Evolutionary conservation across 2,329 filamentous ascomycete genomes (phyloP), one percentile per base, ranked within the genome.

Genomic region (Fusarium heterosporum): DNA sequence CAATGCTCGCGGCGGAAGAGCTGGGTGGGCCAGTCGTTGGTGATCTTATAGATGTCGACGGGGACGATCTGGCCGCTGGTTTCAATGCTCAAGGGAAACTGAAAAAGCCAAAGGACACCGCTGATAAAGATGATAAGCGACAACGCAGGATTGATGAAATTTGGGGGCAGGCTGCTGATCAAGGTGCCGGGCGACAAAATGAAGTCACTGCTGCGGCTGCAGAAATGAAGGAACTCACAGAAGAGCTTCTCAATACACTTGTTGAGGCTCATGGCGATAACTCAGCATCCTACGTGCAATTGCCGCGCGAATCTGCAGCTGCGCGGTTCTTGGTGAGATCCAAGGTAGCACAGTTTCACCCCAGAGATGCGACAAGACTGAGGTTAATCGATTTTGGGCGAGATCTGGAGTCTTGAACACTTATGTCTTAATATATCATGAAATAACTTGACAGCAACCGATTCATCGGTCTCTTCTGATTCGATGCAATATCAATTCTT

Each of bases 11-110:
- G 8, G 91, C 92, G 1, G 93, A 96, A 78, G 91, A 93, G 73
- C 83, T 94, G 2, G 93, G 93, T 9, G 93, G 93, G 0, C 93
- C 93, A 0, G 90, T 93, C 12, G 92, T 94, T 1, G 92, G 93
- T 5, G 90, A 93, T 68, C 82, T 90, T 70, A 83, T 90, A 73
- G 87, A 91, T 76, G 73, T 91, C 22, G 78, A 89, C 81, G 70
- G 85, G 10, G 85, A 90, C 42, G 85, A 85, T 65, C 78, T 90
- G 8, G 84, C 82, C 7, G 84, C 83, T 10, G 87, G 87, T 2
- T 90, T 90, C 75, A 89, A 82, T 67, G 77, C 85, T 0, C 84
- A 87, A 59, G 87, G 87, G 13, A 87, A 85, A 63, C 79, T 79
- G 19, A 87, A 84, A 69, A 85, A 83, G 69, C 56, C 77, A 14